A percentile compares a stretch with the other conserved stretches of the same genome.
Evolutionary conservation across 768 basidiomycete species (phyloP).

Genomic region (Pluteus cervinus): DNA sequence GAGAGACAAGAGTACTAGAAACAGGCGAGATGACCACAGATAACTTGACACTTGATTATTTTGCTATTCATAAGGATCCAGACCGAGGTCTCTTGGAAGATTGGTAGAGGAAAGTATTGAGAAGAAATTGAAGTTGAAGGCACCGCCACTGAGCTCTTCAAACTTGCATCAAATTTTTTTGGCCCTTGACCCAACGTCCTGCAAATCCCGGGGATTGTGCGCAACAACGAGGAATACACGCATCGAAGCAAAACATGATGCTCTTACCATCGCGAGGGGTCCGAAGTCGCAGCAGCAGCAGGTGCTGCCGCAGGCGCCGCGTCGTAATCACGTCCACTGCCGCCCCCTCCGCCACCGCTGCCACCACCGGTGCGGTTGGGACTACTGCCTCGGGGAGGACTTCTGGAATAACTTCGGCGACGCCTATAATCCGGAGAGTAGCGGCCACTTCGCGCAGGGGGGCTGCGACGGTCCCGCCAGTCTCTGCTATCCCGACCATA

Average conservation of each 20-base stretch:
- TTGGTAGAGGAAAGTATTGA: conserved; percentile 47
- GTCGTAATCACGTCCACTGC: conserved; percentile 33
- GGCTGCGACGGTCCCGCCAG: conserved; percentile 79
- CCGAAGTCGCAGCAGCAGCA: conserved; percentile 34
- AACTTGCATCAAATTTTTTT: conserved; percentile 15
- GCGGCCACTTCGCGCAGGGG: conserved; percentile 52
- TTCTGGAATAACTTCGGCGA: conserved; percentile 74
- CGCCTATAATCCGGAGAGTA: conserved; percentile 76
- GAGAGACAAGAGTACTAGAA: conserved; percentile 48
- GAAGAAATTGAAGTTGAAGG: conserved; percentile 35
- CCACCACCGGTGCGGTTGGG: conserved; percentile 29
- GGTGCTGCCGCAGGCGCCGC: conserved; percentile 18
- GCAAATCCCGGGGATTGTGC: conserved; percentile 20
- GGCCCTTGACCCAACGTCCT: conserved; percentile 33
- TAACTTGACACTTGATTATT: conserved; percentile 49
- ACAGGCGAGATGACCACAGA: conserved; percentile 57
- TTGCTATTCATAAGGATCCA: conserved; percentile 48
- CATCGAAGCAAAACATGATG: conserved; percentile 8
- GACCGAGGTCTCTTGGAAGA: conserved; percentile 36
- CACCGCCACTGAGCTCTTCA: conserved; percentile 24
- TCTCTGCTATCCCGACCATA: conserved; percentile 69
- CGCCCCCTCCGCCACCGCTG: conserved; percentile 21
- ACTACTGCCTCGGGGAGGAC: conserved; percentile 71
- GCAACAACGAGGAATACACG: conserved; percentile 6
- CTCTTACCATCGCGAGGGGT: conserved; percentile 57